Evolutionary conservation across 345 rosid species (phyloP).

Genomic region (Eucalyptus victrix): DNA sequence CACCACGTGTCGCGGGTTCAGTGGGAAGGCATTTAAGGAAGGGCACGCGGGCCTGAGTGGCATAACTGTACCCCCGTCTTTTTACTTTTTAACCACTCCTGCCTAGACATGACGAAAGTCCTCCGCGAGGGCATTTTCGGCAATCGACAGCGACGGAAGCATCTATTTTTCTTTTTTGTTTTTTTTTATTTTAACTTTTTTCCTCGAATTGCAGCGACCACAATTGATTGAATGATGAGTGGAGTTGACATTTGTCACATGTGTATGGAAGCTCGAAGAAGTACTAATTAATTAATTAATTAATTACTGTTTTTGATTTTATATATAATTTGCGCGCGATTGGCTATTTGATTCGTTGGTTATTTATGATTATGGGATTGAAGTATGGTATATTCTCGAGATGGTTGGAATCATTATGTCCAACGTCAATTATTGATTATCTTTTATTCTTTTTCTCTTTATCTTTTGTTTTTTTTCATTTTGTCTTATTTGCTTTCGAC

Average conservation of each 20-base stretch:
- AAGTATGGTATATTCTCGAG: not conserved
- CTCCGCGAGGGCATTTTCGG: not conserved
- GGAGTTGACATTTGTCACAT: not conserved
- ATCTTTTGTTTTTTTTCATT: not conserved
- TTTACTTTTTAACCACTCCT: not conserved
- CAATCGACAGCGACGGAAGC: not conserved
- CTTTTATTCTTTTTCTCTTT: not conserved
- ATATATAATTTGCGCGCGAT: not conserved
- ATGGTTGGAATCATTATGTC: not conserved
- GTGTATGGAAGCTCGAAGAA: not conserved
- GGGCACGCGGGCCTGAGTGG: not conserved
- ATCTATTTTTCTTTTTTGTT: not conserved
- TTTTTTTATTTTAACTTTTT: not conserved
- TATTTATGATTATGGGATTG: not conserved
- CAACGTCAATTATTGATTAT: not conserved
- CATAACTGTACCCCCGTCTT: not conserved
- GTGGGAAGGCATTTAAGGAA: not conserved
- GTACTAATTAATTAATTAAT: not conserved
- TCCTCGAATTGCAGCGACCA: not conserved
- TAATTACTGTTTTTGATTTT: not conserved
- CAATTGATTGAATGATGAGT: not conserved
- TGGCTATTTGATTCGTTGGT: not conserved
- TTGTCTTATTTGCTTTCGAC: not conserved
- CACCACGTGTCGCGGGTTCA: not conserved
- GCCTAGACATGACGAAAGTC: not conserved